Base-by-base conservation (phyloP, 345 rosid species). In the Eucalyptus tenuipes region DNA sequence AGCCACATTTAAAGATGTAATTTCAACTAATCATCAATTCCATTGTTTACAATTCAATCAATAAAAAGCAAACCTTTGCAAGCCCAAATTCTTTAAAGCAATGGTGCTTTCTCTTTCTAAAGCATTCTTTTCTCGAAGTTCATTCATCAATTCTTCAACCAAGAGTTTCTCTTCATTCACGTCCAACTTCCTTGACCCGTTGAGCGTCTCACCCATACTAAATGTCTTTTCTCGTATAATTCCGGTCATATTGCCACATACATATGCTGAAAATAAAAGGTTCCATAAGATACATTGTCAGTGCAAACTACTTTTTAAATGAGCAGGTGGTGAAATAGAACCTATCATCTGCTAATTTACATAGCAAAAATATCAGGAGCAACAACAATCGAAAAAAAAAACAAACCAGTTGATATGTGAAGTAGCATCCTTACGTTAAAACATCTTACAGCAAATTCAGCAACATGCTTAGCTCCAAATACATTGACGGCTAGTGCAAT, bases 221-320 rank as follows among this genome's bases (percentile, higher is more conserved):
- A 87, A 90, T 12, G 90, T 42, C 13, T 15, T 88, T 85, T 92
- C 93, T 5, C 3, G 25, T 4, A 91, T 88, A 15, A 87, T 10
- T 8, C 92, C 92, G 27, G 49, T 71, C 52, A 49, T 90, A 42
- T 91, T 91, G 20, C 92, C 93, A 42, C 87, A 88, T 10, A 90
- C 91, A 66, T 91, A 92, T 31, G 92, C 92, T 92, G 88, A 50
- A 89, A 88, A 24, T 42, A 45, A 24, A 82, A 3, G n/a, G 47
- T 40, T 22, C 13, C 14, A 45, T 49, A 82, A 82, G n/a, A 11
- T 10, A 57, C 13, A 24, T 0, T 13, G 6, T 24, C 10, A 25
- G 4, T 25, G 13, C 13, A 53, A 20, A 18, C 10, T 20, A 18
- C 13, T 24, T 24, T 57, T 10, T 57, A 11, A 57, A 57, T 3